phyloP scores from a whole-genome alignment of 345 rosid species.

The Adansonia digitata region DNA sequence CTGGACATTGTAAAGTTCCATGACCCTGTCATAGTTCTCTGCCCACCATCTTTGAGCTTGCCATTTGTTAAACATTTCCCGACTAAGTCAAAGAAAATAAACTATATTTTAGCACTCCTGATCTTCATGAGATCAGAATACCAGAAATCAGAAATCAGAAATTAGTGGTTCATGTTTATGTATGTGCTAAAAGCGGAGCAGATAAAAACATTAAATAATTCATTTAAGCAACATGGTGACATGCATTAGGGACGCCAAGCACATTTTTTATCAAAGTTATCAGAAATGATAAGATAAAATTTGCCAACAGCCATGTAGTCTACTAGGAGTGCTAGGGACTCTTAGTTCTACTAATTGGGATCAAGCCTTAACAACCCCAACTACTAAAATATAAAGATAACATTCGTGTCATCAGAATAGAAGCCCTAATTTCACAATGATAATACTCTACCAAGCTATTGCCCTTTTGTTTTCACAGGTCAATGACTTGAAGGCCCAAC shows the following conservation, averaged over 20 bases:
- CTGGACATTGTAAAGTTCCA: conserved; percentile 97
- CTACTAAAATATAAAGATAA: too few relatives aligned
- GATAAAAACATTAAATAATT: background rate
- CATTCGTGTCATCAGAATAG: background rate
- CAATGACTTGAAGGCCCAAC: conserved; percentile 9
- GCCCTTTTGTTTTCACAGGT: conserved; percentile 7
- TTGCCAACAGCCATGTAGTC: too few relatives aligned
- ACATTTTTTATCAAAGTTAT: background rate
- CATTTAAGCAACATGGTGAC: background rate
- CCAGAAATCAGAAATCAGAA: background rate
- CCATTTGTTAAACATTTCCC: conserved; percentile 92
- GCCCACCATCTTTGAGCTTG: conserved; percentile 99
- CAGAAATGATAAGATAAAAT: too few relatives aligned
- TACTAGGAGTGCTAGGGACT: too few relatives aligned
- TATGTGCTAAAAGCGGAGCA: background rate
- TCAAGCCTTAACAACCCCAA: too few relatives aligned
- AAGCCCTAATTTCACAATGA: conserved; percentile 11
- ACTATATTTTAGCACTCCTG: conserved; percentile 17
- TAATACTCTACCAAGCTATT: background rate
- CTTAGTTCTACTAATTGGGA: too few relatives aligned
- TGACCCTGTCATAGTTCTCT: conserved; percentile 88
- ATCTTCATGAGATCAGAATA: background rate
- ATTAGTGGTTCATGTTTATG: background rate
- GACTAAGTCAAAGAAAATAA: conserved; percentile 47
- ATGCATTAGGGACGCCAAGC: conserved; percentile 2